phyloP scores from a whole-genome alignment of 2,329 filamentous ascomycete genomes.

The Calonectria fujianensis region DNA sequence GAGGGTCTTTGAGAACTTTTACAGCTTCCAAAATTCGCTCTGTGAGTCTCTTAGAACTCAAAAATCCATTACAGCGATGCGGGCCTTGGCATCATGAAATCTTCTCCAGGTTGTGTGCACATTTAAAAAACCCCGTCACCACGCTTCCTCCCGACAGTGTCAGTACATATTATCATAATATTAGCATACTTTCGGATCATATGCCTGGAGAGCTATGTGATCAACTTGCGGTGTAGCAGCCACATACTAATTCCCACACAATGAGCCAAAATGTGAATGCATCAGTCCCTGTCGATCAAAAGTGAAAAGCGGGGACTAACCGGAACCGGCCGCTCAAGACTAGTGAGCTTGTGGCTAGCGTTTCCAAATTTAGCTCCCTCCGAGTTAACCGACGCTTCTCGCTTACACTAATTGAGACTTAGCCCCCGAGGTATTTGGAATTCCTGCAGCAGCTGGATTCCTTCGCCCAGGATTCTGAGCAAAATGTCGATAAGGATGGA shows the following conservation, averaged over 20 bases:
- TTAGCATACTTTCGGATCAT: neutral
- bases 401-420: neutral
- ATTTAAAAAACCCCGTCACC: neutral
- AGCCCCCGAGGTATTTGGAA: slow-evolving; percentile 8
- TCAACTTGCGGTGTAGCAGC: neutral
- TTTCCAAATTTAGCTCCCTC: neutral
- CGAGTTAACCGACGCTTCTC: neutral
- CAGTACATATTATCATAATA: neutral
- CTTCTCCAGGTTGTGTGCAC: no score
- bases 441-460: neutral
- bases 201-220: neutral
- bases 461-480: neutral
- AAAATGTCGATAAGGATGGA: neutral
- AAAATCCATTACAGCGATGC: no score
- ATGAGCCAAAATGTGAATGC: neutral
- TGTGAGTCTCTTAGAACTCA: no score
- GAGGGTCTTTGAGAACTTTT: no score
- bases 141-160: neutral
- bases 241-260: neutral
- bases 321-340: neutral
- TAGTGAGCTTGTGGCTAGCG: neutral
- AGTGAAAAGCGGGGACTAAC: neutral
- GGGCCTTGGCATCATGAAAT: no score
- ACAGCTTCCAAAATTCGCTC: no score
- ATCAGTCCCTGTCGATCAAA: neutral